Evolutionary conservation across 2,329 filamentous ascomycete species (phyloP), one percentile per base, ranked within the genome.

Genomic region (Xylariaceae sp.): DNA sequence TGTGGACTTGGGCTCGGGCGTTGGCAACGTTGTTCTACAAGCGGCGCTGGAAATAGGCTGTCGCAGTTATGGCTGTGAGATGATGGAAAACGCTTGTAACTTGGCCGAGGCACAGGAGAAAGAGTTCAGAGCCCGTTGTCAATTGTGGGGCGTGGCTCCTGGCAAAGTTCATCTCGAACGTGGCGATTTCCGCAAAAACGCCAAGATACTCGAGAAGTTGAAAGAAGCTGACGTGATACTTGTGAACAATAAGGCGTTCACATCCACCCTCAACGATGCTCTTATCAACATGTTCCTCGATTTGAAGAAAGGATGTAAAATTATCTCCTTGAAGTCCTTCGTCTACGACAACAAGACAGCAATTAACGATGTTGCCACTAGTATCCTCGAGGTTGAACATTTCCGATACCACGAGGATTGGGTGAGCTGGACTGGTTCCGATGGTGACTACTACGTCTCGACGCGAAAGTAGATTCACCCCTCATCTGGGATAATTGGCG

Each of bases 201-300:
- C 77, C 14, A 74, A 75, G 47, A 88, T 96, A 39, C 76, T 83
- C 48, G 76, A 82, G 20, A 83, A 84, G 6, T 75, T 98, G 40
- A 85, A 86, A 64, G 81, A 84, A 44, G 92, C 93, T 2, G 93
- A 98, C 63, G 91, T 97, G n/a, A 81, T 98, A 16, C 78, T 98
- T 21, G 92, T 97, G 58, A 98, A 98, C 73, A 98, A 98, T 69
- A 91, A 97, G 68, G 93, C 90, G 2, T 98, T 98, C 67, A 91
- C 85, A 5, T 85, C 91, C 12, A 77, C 85, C 56, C 79, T 96
- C 44, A 98, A 97, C 67, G 85, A 88, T 61, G 80, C 82, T 50
- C 74, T 98, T 37, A 81, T 92, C 55, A 82, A 88, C 57, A 88
- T 95, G 72, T 97, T 98, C 61, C 72, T 98, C 49, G 93, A 98